Conservation (phyloP, 2,329 filamentous ascomycete species). For the Penicillium hesseltinei region DNA sequence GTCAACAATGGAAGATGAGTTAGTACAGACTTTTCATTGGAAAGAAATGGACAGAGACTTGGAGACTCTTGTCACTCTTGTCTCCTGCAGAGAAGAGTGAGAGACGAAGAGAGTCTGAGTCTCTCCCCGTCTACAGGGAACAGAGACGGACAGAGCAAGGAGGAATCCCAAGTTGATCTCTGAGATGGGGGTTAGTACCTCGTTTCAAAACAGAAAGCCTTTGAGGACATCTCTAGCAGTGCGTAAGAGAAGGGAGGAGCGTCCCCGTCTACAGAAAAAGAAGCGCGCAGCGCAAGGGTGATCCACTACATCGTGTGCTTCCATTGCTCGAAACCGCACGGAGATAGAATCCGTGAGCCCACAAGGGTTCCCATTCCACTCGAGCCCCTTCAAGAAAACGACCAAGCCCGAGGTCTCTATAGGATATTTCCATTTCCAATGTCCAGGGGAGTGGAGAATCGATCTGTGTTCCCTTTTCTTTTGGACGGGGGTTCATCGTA, state of each 20-base stretch:
- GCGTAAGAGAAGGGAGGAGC: background rate
- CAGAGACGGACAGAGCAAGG: background rate
- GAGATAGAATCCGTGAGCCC: slow-evolving; percentile 23
- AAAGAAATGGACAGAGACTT: background rate
- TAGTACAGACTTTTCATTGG: background rate
- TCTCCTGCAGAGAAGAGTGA: background rate
- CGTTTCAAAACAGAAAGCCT: background rate
- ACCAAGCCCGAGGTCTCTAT: background rate
- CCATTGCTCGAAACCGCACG: slow-evolving; percentile 15
- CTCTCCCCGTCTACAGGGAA: background rate
- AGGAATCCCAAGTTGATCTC: background rate
- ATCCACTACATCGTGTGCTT: slow-evolving; percentile 8
- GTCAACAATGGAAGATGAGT: background rate
- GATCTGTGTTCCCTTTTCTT: background rate
- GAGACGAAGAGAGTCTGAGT: background rate
- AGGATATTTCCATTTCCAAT: background rate
- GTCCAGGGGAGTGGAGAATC: background rate
- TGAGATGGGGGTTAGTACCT: background rate
- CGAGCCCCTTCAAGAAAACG: background rate
- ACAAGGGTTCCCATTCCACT: slow-evolving; percentile 9
- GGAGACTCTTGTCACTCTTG: background rate
- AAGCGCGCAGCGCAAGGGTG: background rate
- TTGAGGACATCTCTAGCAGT: background rate
- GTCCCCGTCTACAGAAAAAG: background rate
- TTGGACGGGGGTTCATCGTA: background rate